A percentile compares a stretch with the other conserved stretches of the same genome.
Evolutionary conservation across 192 early-diverging fungal genomes (phyloP).

Genomic region (Rhizophagus sp.): DNA sequence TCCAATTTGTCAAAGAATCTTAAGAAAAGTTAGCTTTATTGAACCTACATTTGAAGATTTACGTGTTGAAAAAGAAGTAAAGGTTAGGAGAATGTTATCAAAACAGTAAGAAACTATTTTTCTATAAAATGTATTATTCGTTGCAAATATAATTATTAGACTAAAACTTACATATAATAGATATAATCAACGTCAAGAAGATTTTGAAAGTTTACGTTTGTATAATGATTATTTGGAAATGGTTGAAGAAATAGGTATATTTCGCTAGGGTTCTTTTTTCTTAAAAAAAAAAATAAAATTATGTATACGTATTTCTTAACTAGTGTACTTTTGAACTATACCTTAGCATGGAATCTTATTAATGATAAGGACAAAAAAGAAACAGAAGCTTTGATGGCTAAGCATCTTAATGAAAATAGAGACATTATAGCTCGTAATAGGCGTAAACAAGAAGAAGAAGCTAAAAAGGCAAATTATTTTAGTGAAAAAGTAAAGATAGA

Average conservation of each 20-base stretch:
- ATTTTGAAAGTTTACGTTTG: constrained; percentile 70
- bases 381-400: constrained; percentile 69
- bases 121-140: neutral
- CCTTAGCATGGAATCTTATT: constrained; percentile 72
- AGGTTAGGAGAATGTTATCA: constrained; percentile 74
- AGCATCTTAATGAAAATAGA: constrained; percentile 73
- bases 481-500: constrained; percentile 50
- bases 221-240: constrained; percentile 95
- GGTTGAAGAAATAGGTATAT: constrained; percentile 78
- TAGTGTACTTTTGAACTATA: neutral
- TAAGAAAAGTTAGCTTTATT: constrained; percentile 84
- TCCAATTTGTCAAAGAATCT: constrained; percentile 70
- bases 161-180: neutral
- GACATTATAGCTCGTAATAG: constrained; percentile 69
- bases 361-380: constrained; percentile 76
- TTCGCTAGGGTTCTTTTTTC: neutral
- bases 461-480: constrained; percentile 40
- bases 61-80: constrained; percentile 91
- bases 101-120: constrained; percentile 51
- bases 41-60: constrained; percentile 94
- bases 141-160: too few relatives aligned
- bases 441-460: constrained; percentile 58
- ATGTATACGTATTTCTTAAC: neutral
- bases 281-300: too few relatives aligned
- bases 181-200: constrained; percentile 73